phyloP scores from a whole-genome alignment of 1,139 yeast genomes.

The Geotrichum europaeum region DNA sequence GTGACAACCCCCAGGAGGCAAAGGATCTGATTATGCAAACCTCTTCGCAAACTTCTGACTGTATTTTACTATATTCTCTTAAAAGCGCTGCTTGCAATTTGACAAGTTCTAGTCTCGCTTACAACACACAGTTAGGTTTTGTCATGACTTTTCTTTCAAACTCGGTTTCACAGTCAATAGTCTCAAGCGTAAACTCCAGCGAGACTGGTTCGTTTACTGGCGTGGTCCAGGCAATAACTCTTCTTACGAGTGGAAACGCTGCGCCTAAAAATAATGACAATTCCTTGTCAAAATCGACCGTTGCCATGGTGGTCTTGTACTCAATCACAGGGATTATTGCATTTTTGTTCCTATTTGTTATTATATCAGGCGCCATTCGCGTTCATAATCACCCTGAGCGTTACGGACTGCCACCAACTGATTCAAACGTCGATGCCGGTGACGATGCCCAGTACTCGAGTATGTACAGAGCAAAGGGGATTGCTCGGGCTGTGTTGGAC shows the following conservation, averaged over 20 bases:
- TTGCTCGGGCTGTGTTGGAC: conserved; percentile 37
- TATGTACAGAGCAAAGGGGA: conserved; percentile 30
- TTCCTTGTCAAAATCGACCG: conserved; percentile 21
- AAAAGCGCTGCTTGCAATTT: conserved; percentile 27
- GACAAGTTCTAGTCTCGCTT: conserved; percentile 20
- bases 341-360: conserved; percentile 30
- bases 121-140: conserved; percentile 30
- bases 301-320: conserved; percentile 33
- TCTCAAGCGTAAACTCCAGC: conserved; percentile 20
- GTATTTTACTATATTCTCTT: conserved; percentile 30
- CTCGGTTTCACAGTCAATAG: conserved; percentile 24
- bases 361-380: conserved; percentile 34
- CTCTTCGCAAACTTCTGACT: conserved; percentile 27
- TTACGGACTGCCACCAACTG: conserved; percentile 28
- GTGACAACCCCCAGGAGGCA: conserved; percentile 28
- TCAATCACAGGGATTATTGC: conserved; percentile 32
- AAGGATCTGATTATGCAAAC: conserved; percentile 25
- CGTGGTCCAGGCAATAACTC: conserved; percentile 20
- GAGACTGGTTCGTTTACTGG: conserved; percentile 18
- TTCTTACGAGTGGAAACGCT: conserved; percentile 18
- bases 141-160: conserved; percentile 29
- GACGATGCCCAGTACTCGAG: conserved; percentile 22
- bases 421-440: conserved; percentile 6
- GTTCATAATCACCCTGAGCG: conserved; percentile 36
- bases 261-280: conserved; percentile 7